Conservation (phyloP, 2,329 filamentous ascomycete species). For the Myrmaecium sp. region DNA sequence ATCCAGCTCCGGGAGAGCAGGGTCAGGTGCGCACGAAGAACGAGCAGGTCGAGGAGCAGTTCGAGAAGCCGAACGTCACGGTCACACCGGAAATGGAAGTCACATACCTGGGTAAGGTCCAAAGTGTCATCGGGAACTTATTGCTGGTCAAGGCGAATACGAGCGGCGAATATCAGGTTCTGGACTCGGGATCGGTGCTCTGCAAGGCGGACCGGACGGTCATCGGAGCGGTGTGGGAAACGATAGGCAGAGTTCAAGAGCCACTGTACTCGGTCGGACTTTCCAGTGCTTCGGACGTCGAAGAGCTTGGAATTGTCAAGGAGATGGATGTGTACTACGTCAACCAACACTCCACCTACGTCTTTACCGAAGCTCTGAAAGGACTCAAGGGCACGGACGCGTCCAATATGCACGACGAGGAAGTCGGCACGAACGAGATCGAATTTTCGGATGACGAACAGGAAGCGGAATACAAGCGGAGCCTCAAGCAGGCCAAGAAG, state of each 20-base stretch:
- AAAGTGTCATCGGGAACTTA: slow-evolving; percentile 62
- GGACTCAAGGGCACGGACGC: slow-evolving; percentile 78
- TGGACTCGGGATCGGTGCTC: slow-evolving; percentile 70
- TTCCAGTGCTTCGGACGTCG: slow-evolving; percentile 48
- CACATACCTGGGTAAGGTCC: slow-evolving; percentile 55
- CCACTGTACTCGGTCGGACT: slow-evolving; percentile 78
- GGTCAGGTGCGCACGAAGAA: slow-evolving; percentile 62
- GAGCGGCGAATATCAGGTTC: slow-evolving; percentile 66
- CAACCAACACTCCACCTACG: slow-evolving; percentile 58
- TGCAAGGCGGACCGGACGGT: slow-evolving; percentile 61
- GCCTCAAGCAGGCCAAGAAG: slow-evolving; percentile 42
- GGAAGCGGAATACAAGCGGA: slow-evolving; percentile 58
- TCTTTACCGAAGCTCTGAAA: slow-evolving; percentile 72
- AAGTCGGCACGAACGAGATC: slow-evolving; percentile 67
- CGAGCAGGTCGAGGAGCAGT: slow-evolving; percentile 39
- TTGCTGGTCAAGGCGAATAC: slow-evolving; percentile 63
- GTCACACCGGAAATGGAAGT: slow-evolving; percentile 65
- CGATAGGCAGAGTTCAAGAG: slow-evolving; percentile 68
- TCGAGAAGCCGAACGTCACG: slow-evolving; percentile 54
- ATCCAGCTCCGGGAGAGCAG: slow-evolving; percentile 51
- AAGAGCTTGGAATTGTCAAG: slow-evolving; percentile 46
- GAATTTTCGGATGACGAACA: slow-evolving; percentile 97
- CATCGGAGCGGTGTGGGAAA: slow-evolving; percentile 69
- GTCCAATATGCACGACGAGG: slow-evolving; percentile 88
- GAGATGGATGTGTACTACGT: slow-evolving; percentile 67